phyloP scores from a whole-genome alignment of 2,329 filamentous ascomycete species.

The Mycosphaerelloides madeirae region DNA sequence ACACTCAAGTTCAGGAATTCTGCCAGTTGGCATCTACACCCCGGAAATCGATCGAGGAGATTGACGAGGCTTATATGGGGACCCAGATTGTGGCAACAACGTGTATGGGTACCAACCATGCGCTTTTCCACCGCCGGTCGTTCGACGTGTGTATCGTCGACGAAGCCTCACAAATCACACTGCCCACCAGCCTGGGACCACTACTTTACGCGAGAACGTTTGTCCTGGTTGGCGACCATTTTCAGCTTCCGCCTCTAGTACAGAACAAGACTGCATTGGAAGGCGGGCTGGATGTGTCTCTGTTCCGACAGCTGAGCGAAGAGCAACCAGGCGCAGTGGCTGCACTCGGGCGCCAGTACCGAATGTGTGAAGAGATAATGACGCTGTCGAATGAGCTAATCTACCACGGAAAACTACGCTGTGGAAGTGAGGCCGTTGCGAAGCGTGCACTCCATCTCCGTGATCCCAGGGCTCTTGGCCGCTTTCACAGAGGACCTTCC shows the following conservation, averaged over 20 bases:
- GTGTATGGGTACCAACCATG: constrained; percentile 85
- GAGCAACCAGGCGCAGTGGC: constrained; percentile 81
- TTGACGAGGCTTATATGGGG: constrained; percentile 76
- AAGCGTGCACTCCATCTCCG: constrained; percentile 64
- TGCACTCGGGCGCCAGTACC: constrained; percentile 91
- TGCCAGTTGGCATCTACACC: constrained; percentile 70
- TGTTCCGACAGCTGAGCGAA: constrained; percentile 92
- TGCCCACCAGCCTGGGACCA: constrained; percentile 89
- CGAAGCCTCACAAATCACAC: constrained; percentile 93
- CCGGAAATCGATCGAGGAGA: constrained; percentile 73
- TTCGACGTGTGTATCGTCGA: constrained; percentile 99
- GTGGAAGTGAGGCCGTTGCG: constrained; percentile 74
- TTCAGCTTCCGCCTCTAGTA: constrained; percentile 89
- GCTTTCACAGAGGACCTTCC: constrained; percentile 27
- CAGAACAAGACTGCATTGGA: constrained; percentile 82
- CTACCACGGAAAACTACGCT: constrained; percentile 85
- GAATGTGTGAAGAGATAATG: constrained; percentile 98
- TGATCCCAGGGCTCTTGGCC: constrained; percentile 32
- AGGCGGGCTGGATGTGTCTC: constrained; percentile 82
- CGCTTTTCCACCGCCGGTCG: constrained; percentile 77
- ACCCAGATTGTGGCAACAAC: constrained; percentile 91
- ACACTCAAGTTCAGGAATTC: constrained; percentile 81
- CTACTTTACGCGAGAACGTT: constrained; percentile 91
- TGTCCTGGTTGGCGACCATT: constrained; percentile 92
- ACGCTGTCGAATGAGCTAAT: constrained; percentile 86